A percentile compares a stretch with the other conserved stretches of the same genome.
Evolutionary conservation across 2,329 filamentous ascomycete species (phyloP).

Genomic region (Aspergillus puulaauensis): DNA sequence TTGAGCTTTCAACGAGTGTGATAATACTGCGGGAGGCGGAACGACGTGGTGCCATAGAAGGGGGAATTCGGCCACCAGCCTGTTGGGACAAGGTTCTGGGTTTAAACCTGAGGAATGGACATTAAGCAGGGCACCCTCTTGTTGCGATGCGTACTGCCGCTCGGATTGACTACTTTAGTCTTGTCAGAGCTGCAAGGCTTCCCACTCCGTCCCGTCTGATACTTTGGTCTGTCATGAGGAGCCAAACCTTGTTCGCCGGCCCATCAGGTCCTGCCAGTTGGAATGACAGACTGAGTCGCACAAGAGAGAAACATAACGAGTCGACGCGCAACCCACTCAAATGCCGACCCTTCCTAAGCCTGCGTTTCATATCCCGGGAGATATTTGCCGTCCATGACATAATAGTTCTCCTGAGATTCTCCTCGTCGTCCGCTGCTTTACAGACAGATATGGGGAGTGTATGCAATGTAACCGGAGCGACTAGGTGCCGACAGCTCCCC

Average conservation of each 20-base stretch:
- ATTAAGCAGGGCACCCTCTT: neutral
- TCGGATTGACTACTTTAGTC: neutral
- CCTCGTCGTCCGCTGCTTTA: neutral
- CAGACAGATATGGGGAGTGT: neutral
- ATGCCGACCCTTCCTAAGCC: neutral
- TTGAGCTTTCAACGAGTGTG: neutral
- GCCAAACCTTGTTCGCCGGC: conserved; percentile 4
- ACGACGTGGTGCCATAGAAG: conserved; percentile 6
- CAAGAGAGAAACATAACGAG: conserved; percentile 3
- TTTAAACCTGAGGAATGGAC: neutral
- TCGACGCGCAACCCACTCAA: conserved; percentile 2
- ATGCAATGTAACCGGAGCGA: conserved; percentile 22
- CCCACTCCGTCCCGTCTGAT: neutral
- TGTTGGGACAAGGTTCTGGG: conserved; percentile 1
- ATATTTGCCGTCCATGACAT: neutral
- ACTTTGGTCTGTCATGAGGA: neutral
- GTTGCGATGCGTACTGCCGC: neutral
- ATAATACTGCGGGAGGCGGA: neutral
- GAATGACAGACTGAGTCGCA: neutral
- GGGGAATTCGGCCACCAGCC: neutral
- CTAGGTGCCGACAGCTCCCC: conserved; percentile 5
- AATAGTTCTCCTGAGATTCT: conserved; percentile 1
- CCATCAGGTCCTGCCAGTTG: neutral
- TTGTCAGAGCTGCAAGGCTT: conserved; percentile 1
- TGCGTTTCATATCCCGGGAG: conserved; percentile 1